Percentiles rank a stretch among this genome's conserved stretches.
These are phyloP conservation scores for Penicillium palitans DNA, from an alignment of 2,329 filamentous ascomycete species.

Conservation along the genomic window DNA sequence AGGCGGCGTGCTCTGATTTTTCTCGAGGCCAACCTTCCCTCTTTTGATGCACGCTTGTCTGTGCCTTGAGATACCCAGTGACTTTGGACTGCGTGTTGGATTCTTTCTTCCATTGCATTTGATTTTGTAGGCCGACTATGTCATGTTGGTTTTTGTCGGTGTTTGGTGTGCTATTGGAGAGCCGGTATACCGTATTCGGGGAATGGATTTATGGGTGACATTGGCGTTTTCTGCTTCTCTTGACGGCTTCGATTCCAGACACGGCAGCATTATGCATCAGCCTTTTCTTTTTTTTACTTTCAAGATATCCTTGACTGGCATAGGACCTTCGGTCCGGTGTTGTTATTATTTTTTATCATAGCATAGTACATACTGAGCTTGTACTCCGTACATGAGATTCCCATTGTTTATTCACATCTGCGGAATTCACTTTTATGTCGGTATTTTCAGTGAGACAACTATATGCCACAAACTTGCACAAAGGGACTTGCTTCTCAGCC, in stretches of 20 bases:
- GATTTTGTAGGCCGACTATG: not conserved
- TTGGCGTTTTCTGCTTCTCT: conserved; percentile 6
- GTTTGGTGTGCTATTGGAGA: conserved; percentile 7
- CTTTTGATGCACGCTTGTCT: conserved; percentile 11
- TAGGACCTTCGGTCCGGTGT: not conserved
- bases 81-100: conserved; percentile 1
- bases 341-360: not conserved
- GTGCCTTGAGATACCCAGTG: conserved; percentile 17
- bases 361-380: conserved; percentile 9
- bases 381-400: conserved; percentile 3
- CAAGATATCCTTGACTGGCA: conserved; percentile 3
- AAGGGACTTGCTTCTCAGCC: not conserved
- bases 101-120: conserved; percentile 5
- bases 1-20: conserved; percentile 33
- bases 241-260: not conserved
- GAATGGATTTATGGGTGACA: conserved; percentile 3
- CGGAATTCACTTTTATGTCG: not conserved
- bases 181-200: not conserved
- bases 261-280: conserved; percentile 11
- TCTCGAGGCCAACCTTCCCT: not conserved
- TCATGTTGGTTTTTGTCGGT: conserved; percentile 1
- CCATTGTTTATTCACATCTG: not conserved
- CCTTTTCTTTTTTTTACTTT: conserved; percentile 4
- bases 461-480: not conserved
- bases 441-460: not conserved